Evolutionary conservation across 306 rosid genomes (phyloP), one percentile per base, ranked within the genome.

Genomic region (Begonia fuchsioides): DNA sequence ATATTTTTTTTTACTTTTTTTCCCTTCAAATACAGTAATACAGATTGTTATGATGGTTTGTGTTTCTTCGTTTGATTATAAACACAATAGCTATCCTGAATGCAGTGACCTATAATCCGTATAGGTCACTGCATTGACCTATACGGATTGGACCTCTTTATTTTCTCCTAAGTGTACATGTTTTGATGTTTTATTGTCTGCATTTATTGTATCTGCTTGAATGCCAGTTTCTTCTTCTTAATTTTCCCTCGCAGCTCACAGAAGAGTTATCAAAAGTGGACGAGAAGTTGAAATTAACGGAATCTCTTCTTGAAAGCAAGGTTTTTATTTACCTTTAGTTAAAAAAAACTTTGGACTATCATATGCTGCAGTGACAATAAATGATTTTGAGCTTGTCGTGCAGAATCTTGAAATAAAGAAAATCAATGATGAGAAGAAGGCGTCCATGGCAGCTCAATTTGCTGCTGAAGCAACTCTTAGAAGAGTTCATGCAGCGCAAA

Each of bases 341-440:
- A n/a, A 0, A 26, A 5, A 26, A 26, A 26, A 0, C 7, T 26
- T 26, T 5, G 7, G 35, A 26, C 35, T 26, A 26, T 26, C 35
- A 26, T 5, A 26, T 26, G 35, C 35, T 26, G 35, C 35, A 26
- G 8, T 26, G 8, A 26, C 7, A 8, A 26, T 26, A 2, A 26
- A 26, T 26, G 35, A 8, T 26, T 26, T 6, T 26, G 35, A 26
- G 7, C 8, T 26, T 26, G 7, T 26, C 66, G 53, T 71, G 72
- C 87, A 92, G 98, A 92, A 92, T 77, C 98, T 92, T 52, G 98
- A 92, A 67, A 82, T 92, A 49, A 92, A 92, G 93, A 92, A 85
- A 71, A 92, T 92, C 74, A 92, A 82, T 56, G 98, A 92, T 79
- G 98, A 92, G 78, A 92, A 86, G 77, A 92, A 92, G 62, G 96